Percentiles rank a stretch among this genome's conserved stretches.
Evolutionary conservation across 176 grass and related monocot species (phyloP).

Genomic region (Bonia amplexicaulis): DNA sequence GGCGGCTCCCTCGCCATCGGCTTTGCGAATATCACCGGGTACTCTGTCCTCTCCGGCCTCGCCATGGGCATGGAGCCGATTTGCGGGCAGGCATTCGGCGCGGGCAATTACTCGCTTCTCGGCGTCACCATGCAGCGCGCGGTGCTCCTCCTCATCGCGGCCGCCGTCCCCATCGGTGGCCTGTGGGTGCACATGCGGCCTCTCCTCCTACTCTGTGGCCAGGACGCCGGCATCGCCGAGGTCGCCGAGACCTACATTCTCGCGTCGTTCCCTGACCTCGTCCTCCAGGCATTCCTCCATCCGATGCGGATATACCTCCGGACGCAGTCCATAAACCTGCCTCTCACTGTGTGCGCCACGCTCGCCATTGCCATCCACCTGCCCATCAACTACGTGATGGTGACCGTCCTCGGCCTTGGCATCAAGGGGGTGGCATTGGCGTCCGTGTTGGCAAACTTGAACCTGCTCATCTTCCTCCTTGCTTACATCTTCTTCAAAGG

Average conservation of each 20-base stretch:
- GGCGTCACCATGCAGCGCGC: constrained; percentile 67
- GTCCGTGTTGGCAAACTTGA: constrained; percentile 64
- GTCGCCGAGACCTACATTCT: constrained; percentile 82
- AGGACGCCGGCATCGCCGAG: constrained; percentile 58
- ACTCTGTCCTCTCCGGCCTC: constrained; percentile 76
- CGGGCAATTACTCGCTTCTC: constrained; percentile 45
- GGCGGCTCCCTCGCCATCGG: constrained; percentile 82
- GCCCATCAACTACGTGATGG: constrained; percentile 67
- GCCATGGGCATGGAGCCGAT: constrained; percentile 96
- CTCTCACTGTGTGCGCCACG: constrained; percentile 62
- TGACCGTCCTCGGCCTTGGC: constrained; percentile 56
- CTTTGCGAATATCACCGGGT: constrained; percentile 75
- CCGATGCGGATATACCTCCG: constrained; percentile 72
- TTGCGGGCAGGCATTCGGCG: constrained; percentile 79
- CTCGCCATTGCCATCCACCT: constrained; percentile 76
- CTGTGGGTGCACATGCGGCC: constrained; percentile 70
- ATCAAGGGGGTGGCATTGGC: constrained; percentile 71
- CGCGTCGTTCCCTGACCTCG: constrained; percentile 66
- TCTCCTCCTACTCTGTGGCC: constrained; percentile 69
- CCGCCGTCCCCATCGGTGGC: constrained; percentile 59
- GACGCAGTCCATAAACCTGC: constrained; percentile 75
- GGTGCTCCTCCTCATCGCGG: constrained; percentile 56
- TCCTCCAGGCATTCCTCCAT: constrained; percentile 77
- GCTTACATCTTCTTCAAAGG: constrained; percentile 49
- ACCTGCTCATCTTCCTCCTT: constrained; percentile 69